Base-by-base conservation (phyloP, 2,329 filamentous ascomycete genomes). In the Eutypa lata region DNA sequence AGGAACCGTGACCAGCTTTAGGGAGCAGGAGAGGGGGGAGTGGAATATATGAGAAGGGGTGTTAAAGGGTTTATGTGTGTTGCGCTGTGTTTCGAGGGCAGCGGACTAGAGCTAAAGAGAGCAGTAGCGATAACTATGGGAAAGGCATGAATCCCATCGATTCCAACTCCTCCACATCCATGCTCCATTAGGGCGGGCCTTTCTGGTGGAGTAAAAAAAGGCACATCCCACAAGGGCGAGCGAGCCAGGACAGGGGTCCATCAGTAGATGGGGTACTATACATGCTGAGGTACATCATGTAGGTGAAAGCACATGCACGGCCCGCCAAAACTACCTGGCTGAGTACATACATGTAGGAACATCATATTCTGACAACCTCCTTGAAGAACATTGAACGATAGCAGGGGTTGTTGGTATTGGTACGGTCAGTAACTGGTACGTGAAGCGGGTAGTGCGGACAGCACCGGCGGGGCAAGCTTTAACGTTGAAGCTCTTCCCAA, bases 121-220 rank as follows among this genome's bases (percentile, higher is more conserved):
- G 57, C n/a, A n/a, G n/a, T n/a, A 60, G 55, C 58, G 57, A 63
- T 63, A n/a, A n/a, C n/a, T n/a, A 67, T 66, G 65, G 65, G 65
- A 66, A 67, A 67, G 60, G 59, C 55, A 63, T 57, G 58, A 65
- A 65, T 66, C 65, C 65, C 64, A 66, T 66, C 57, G 57, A 59
- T 52, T 54, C 57, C 57, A 58, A 56, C 58, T 61, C 55, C 56
- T 51, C 55, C 48, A 57, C 52, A 55, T 37, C 51, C 49, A 40
- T 51, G 35, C 46, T 33, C 46, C 46, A 48, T 37, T n/a, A 47
- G 16, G 24, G 42, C 42, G 35, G 56, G 55, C 56, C 51, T 47
- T 45, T 53, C 45, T 49, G 44, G 52, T 52, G 50, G 53, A 53
- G 51, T 48, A 48, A 53, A 53, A 51, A 48, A 48, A 16, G 51